phyloP scores from a whole-genome alignment of 306 rosid species.

The Albizia julibrissin region DNA sequence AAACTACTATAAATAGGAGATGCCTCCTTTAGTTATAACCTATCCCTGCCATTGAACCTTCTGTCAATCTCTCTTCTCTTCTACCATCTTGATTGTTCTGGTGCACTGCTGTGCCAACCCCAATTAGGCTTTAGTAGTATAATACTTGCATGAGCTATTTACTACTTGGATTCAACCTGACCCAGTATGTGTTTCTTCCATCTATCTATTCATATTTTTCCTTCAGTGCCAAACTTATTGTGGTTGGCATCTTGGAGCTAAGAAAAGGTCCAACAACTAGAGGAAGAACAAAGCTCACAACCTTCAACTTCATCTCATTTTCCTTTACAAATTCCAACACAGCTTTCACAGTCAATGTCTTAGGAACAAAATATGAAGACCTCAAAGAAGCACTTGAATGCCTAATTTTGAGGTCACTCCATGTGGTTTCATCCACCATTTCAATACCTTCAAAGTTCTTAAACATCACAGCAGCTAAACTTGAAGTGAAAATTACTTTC shows the following conservation, averaged over 20 bases:
- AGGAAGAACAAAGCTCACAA: conserved; percentile 59
- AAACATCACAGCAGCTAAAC: conserved; percentile 29
- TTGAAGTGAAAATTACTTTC: conserved; percentile 56
- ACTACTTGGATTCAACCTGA: too few species aligned
- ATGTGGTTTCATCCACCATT: conserved; percentile 45
- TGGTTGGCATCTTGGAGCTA: conserved; percentile 45
- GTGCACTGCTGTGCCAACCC: too few species aligned
- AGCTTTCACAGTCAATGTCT: conserved; percentile 49
- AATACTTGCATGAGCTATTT: too few species aligned
- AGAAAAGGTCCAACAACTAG: conserved; percentile 62
- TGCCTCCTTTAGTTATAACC: too few species aligned
- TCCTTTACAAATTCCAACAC: conserved; percentile 51
- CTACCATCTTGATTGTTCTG: too few species aligned
- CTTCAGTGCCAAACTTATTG: conserved; percentile 40
- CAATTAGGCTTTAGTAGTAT: too few species aligned
- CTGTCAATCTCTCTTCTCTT: too few species aligned
- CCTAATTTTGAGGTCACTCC: conserved; percentile 55
- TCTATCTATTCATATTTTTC: too few species aligned
- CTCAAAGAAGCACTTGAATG: conserved; percentile 11
- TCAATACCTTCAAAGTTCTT: conserved; percentile 5
- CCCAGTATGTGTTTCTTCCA: too few species aligned
- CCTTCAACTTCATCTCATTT: conserved; percentile 45
- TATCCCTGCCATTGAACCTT: too few species aligned
- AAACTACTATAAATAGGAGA: too few species aligned
- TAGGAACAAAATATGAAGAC: conserved; percentile 50